Percentiles rank a stretch among this genome's conserved stretches.
phyloP scores from a whole-genome alignment of 1,284 basidiomycete genomes.

The Cutaneotrichosporon cavernicola region DNA sequence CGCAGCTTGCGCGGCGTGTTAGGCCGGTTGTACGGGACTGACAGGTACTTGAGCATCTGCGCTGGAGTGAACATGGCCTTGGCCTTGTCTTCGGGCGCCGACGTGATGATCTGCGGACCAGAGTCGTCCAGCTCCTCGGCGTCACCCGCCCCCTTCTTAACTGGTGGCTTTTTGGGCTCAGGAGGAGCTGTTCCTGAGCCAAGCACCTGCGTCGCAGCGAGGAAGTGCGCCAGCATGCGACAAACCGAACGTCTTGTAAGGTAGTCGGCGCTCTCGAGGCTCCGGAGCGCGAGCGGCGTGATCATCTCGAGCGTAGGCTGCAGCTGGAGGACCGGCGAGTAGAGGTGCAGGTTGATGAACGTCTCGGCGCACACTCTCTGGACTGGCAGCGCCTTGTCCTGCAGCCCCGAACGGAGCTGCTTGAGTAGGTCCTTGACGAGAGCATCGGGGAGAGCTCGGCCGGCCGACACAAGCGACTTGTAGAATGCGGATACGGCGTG shows the following conservation, averaged over 20 bases:
- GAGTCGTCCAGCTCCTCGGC: constrained; percentile 62
- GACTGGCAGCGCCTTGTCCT: constrained; percentile 80
- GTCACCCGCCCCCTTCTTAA: constrained; percentile 63
- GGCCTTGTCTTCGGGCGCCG: constrained; percentile 60
- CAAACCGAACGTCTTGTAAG: constrained; percentile 76
- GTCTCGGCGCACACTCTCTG: constrained; percentile 76
- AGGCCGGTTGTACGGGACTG: constrained; percentile 73
- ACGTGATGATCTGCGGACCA: constrained; percentile 56
- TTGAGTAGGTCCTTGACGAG: constrained; percentile 80
- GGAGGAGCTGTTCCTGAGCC: constrained; percentile 57
- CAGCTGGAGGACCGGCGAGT: constrained; percentile 39
- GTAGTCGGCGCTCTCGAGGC: constrained; percentile 79
- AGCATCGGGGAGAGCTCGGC: constrained; percentile 77
- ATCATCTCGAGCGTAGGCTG: constrained; percentile 37
- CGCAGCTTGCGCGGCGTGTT: constrained; percentile 67
- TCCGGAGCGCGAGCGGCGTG: constrained; percentile 67
- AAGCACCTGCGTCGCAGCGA: constrained; percentile 79
- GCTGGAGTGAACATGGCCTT: constrained; percentile 71
- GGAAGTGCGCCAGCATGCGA: constrained; percentile 74
- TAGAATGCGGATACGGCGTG: constrained; percentile 75
- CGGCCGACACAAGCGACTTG: constrained; percentile 73
- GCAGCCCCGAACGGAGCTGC: constrained; percentile 70
- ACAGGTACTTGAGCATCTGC: constrained; percentile 81
- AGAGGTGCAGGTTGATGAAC: constrained; percentile 38
- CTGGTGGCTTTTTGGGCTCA: constrained; percentile 58